Evolutionary conservation across 2,329 filamentous ascomycete genomes (phyloP), one percentile per base, ranked within the genome.

Genomic region (Colletotrichum sp.): DNA sequence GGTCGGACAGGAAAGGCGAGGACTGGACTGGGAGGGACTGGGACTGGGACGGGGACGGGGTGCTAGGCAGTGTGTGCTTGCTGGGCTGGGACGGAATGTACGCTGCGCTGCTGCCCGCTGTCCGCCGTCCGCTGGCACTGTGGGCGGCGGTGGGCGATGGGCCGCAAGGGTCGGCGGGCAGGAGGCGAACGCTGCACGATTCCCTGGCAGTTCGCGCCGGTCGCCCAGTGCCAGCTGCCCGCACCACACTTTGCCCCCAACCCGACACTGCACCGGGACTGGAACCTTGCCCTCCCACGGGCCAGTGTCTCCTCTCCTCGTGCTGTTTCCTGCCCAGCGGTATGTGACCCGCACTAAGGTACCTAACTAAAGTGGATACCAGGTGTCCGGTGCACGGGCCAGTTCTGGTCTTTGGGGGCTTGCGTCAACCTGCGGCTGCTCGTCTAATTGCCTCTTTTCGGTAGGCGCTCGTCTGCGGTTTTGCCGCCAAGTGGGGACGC

Each of bases 1-100:
- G 70, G 73, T 74, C 65, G 74, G 74, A 76, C 74, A 74, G 74
- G 67, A 67, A 69, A 76, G 65, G 74, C 71, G 60, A 76, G 73
- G 49, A 72, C 66, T 74, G 72, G 70, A 63, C 67, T 44, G 72
- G 69, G 69, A 39, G n/a, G 44, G 28, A 64, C 69, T 67, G 69
- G 24, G 34, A 60, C 34, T 49, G 44, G 69, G 69, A 36, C 72
- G 72, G 66, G 34, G 52, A 24, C 26, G 21, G 26, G 55, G 24
- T 59, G 55, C 55, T 59, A 28, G 55, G 21, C 55, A 28, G 21
- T 59, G 59, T 39, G 34, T 63, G 57, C 57, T 64, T 73, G 52
- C 70, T 76, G 68, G 72, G 72, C 72, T 75, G 73, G 73, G 73
- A 76, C 44, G 73, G 73, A 73, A 69, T 73, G 36, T 76, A 64